Evolutionary conservation across 176 grass and related monocot genomes (phyloP), one percentile per base, ranked within the genome.

Genomic region (Lolium rigidum): DNA sequence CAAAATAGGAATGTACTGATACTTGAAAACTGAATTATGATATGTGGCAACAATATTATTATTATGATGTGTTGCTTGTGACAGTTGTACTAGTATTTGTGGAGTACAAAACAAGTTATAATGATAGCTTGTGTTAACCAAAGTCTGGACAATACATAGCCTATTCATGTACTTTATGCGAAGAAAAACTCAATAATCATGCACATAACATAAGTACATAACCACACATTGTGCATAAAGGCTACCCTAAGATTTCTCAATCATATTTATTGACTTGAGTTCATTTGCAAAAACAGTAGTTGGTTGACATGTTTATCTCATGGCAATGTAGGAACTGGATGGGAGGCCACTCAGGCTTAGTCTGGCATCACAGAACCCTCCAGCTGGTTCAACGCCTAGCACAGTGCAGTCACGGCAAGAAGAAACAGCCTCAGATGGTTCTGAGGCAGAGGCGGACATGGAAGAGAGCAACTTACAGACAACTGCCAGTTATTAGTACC

Each of bases 271-370:
- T 58, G 51, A 72, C 21, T 58, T 44, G 51, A 9, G 6, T 35
- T 74, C 21, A 61, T 7, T 68, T 1, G 11, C 10, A 55, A 25
- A 58, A 49, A n/a, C 20, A 68, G 14, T 58, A 14, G 24, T 9
- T 49, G n/a, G 5, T 9, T 84, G 39, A 84, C 67, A 84, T 68
- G 49, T 17, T 86, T 71, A 78, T 85, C 44, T 52, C 49, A 73
- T 66, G 39, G 18, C 37, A 77, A 77, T 76, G 61, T 68, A 98
- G 97, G 92, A 95, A 84, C 82, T 95, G 25, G 91, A 98, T 90
- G 95, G 95, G 48, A 88, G 95, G 86, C 91, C 89, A 41, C 88
- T 98, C 43, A 86, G 97, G 31, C 69, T 98, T 59, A 92, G 86
- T 67, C 77, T 80, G 84, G 92, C 97, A 1, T 73, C 84, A 61